These are phyloP conservation scores for Fusarium sp. DNA, from an alignment of 2,329 filamentous ascomycete genomes.

Conservation along the genomic window DNA sequence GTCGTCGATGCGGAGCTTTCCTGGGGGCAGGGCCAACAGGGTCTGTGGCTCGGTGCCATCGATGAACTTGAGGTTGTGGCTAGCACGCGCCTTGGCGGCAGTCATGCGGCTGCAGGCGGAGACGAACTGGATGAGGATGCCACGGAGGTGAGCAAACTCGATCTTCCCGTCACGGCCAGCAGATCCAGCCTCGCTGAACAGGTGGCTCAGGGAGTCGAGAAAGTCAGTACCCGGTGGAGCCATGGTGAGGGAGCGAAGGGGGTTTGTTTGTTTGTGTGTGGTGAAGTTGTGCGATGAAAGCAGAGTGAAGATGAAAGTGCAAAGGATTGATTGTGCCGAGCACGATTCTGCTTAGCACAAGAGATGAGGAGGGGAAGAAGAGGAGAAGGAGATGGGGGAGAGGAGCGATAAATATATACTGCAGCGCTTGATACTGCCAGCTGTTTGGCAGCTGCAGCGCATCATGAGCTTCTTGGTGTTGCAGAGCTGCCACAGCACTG, in stretches of 20 bases:
- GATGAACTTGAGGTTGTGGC: conserved; percentile 30
- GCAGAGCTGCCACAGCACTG: not conserved
- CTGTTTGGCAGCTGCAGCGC: not conserved
- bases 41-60: conserved; percentile 31
- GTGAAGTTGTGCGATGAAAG: not conserved
- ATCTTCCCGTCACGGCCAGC: not conserved
- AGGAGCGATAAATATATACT: not conserved
- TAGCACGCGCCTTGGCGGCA: conserved; percentile 23
- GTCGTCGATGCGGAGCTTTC: conserved; percentile 10
- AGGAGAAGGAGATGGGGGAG: not conserved
- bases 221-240: conserved; percentile 20
- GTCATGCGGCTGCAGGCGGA: conserved; percentile 16
- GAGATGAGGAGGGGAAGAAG: not conserved
- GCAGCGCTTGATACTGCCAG: not conserved
- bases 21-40: conserved; percentile 15
- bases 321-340: not conserved
- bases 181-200: conserved; percentile 36
- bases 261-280: not conserved
- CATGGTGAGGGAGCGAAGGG: not conserved
- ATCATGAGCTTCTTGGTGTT: not conserved
- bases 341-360: not conserved
- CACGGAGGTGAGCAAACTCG: conserved; percentile 30
- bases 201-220: conserved; percentile 11
- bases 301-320: not conserved
- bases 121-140: conserved; percentile 27